A percentile compares a stretch with the other conserved stretches of the same genome.
These are phyloP conservation scores for Parafenestella ontariensis DNA, from an alignment of 2,329 filamentous ascomycete genomes.

Conservation along the genomic window DNA sequence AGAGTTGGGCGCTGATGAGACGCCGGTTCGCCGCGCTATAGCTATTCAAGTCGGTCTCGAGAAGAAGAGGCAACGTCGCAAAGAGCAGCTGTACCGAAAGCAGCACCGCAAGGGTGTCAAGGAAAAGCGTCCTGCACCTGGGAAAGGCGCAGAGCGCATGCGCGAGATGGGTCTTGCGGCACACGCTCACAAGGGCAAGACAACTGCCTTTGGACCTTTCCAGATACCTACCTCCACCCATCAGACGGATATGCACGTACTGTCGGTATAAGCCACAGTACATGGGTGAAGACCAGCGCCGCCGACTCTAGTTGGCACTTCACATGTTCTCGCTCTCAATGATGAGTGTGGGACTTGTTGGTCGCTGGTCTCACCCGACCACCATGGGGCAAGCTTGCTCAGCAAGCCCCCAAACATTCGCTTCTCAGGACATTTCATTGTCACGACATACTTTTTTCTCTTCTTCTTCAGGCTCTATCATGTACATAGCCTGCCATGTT, in stretches of 20 bases:
- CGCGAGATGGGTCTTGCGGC: constrained; percentile 86
- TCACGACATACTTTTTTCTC: constrained; percentile 12
- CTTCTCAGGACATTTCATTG: constrained; percentile 19
- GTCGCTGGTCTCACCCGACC: constrained; percentile 46
- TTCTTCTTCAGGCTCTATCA: constrained; percentile 16
- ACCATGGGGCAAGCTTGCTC: constrained; percentile 9
- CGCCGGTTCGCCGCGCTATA: constrained; percentile 88
- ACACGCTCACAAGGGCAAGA: constrained; percentile 69
- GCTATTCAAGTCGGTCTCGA: constrained; percentile 93
- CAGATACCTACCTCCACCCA: constrained; percentile 34
- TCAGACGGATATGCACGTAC: constrained; percentile 52
- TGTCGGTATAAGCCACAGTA: constrained; percentile 48
- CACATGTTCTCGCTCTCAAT: constrained; percentile 27
- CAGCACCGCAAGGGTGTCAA: constrained; percentile 83
- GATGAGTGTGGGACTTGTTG: constrained; percentile 36
- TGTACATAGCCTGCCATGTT: constrained; percentile 29
- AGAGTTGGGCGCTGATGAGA: constrained; percentile 49
- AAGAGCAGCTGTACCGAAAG: constrained; percentile 90
- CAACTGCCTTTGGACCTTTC: constrained; percentile 33
- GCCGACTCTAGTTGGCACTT: constrained; percentile 43
- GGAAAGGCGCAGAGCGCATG: constrained; percentile 93
- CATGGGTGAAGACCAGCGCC: constrained; percentile 47
- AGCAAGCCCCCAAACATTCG: constrained; percentile 13
- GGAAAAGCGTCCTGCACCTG: constrained; percentile 71
- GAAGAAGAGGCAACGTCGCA: constrained; percentile 89